A percentile compares a stretch with the other conserved stretches of the same genome.
These are phyloP conservation scores for Cercophora samala DNA, from an alignment of 495 filamentous ascomycete species.

Conservation along the genomic window DNA sequence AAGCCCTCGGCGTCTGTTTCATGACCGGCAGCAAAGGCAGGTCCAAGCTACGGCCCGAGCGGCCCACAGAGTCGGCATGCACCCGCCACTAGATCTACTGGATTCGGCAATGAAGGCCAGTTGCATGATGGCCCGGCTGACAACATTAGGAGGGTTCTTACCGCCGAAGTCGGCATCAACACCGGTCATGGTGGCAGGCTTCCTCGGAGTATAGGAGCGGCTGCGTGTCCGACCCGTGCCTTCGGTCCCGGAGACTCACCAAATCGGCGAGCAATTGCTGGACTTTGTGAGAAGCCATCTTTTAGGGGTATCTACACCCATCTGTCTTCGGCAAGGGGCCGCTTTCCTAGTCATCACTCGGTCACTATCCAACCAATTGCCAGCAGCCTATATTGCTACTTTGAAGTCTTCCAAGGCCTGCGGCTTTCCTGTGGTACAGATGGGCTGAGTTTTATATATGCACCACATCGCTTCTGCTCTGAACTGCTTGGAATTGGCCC, in stretches of 20 bases:
- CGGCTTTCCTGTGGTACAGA: not conserved
- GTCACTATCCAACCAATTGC: not conserved
- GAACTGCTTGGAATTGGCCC: too few species aligned
- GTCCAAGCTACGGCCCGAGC: not conserved
- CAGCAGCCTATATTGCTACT: not conserved
- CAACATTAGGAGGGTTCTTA: not conserved
- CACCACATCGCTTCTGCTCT: too few species aligned
- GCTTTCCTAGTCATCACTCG: not conserved
- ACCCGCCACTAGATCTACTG: not conserved
- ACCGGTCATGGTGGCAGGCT: not conserved
- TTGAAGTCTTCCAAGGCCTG: not conserved
- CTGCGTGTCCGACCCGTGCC: slow-evolving; percentile 20
- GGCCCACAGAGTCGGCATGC: not conserved
- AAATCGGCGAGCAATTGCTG: not conserved
- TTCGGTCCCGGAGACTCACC: slow-evolving; percentile 22
- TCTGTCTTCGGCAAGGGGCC: not conserved
- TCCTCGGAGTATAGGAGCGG: slow-evolving; percentile 6
- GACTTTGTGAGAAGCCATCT: not conserved
- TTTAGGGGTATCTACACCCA: not conserved
- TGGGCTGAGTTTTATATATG: too few species aligned
- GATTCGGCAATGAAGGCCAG: not conserved
- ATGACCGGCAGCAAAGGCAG: not conserved
- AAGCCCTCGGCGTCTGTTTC: not conserved
- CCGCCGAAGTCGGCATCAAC: not conserved
- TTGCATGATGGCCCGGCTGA: not conserved